Conservation (phyloP, 495 filamentous ascomycete species). For the Aspergillus heteromorphus region DNA sequence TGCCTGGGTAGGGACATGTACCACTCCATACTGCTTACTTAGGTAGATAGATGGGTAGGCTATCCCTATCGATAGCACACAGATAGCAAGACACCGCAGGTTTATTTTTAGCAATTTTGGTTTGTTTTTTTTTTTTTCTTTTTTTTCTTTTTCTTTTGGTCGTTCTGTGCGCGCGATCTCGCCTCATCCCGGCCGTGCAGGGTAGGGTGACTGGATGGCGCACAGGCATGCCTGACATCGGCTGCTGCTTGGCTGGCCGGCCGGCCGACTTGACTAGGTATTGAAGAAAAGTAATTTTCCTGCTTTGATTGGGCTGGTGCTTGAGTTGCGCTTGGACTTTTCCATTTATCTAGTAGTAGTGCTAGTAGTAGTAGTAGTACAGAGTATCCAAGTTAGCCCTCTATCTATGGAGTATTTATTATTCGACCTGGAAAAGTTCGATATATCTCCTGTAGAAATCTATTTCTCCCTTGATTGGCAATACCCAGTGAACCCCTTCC, state of each 20-base stretch:
- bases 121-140: not conserved
- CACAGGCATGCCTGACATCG: not conserved
- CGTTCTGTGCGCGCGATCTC: not conserved
- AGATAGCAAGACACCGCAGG: not conserved
- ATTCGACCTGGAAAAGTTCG: no score
- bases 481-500: not conserved
- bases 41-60: not conserved
- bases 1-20: no score
- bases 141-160: not conserved
- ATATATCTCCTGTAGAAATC: not conserved
- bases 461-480: not conserved
- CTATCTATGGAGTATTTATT: no score
- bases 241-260: not conserved
- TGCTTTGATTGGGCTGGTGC: not conserved
- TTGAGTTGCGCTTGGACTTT: not conserved
- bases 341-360: no score
- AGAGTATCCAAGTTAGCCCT: not conserved
- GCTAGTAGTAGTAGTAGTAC: not conserved
- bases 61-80: not conserved
- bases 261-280: not conserved
- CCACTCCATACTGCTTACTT: no score
- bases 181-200: not conserved
- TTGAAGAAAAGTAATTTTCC: not conserved
- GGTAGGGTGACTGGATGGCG: not conserved
- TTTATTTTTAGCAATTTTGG: not conserved